phyloP scores from a whole-genome alignment of 495 filamentous ascomycete species.

The Neurospora sp. region DNA sequence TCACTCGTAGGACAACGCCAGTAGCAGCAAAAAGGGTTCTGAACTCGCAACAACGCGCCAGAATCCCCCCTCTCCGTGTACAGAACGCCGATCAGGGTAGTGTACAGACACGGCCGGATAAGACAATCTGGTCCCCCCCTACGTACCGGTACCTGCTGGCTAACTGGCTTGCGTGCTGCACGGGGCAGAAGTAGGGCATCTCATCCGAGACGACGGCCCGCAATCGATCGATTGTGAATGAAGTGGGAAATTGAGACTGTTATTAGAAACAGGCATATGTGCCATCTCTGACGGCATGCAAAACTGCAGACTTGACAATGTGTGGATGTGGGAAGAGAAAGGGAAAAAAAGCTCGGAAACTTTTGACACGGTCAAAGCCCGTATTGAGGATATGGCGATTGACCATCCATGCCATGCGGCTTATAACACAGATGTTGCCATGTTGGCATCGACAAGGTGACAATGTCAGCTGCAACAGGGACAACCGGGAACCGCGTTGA shows the following conservation, averaged over 20 bases:
- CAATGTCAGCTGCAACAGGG: conserved; percentile 15
- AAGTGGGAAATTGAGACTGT: background rate
- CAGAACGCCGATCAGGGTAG: background rate
- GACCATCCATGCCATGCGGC: background rate
- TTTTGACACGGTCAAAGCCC: background rate
- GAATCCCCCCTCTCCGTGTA: background rate
- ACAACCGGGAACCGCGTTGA: background rate
- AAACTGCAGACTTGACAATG: background rate
- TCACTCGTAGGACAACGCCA: background rate
- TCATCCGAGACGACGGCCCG: background rate
- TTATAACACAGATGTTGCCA: background rate
- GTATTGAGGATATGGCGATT: background rate
- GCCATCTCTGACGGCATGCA: background rate
- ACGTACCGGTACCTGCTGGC: background rate
- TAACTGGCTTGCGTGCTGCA: background rate
- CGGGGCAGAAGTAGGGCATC: background rate
- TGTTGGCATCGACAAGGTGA: background rate
- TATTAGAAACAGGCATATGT: background rate
- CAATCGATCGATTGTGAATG: background rate
- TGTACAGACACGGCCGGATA: background rate
- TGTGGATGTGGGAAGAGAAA: background rate
- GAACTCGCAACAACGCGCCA: background rate
- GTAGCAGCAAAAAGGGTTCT: background rate
- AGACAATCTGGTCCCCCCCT: background rate
- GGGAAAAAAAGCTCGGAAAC: background rate